phyloP scores from a whole-genome alignment of 1,139 yeast genomes.

The Taphrina wiesneri region DNA sequence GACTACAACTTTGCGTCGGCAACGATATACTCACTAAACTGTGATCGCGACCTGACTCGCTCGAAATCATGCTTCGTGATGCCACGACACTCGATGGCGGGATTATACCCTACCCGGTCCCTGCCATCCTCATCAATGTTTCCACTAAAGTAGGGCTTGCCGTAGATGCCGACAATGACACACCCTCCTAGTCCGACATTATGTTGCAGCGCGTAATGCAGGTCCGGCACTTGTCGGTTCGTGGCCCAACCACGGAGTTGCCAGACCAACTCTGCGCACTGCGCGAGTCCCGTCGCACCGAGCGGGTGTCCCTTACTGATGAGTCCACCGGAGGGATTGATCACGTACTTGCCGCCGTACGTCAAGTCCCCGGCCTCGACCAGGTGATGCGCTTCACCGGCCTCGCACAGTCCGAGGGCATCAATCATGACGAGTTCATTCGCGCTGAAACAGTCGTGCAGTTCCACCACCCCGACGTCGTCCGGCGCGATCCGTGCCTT shows the following conservation, averaged over 20 bases:
- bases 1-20: conserved; percentile 27
- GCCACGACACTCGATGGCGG: conserved; percentile 43
- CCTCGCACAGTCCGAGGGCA: conserved; percentile 42
- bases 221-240: conserved; percentile 42
- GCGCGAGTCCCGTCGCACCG: conserved; percentile 46
- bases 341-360: conserved; percentile 43
- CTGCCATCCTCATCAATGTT: conserved; percentile 41
- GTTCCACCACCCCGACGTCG: conserved; percentile 44
- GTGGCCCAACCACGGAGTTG: conserved; percentile 45
- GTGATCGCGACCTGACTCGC: conserved; percentile 9
- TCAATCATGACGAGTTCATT: conserved; percentile 44
- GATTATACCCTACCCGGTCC: conserved; percentile 43
- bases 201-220: conserved; percentile 43
- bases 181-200: conserved; percentile 41
- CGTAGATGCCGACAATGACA: conserved; percentile 27
- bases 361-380: conserved; percentile 43
- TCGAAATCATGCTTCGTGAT: conserved; percentile 37
- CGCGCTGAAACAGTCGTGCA: conserved; percentile 45
- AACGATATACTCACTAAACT: conserved; percentile 13
- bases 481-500: conserved; percentile 41
- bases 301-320: conserved; percentile 45
- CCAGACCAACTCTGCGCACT: conserved; percentile 44
- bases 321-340: conserved; percentile 45
- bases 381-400: conserved; percentile 43
- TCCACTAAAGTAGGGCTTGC: conserved; percentile 25